Conservation (phyloP, 148 eudicot species). For the Suaeda aralocaspica region DNA sequence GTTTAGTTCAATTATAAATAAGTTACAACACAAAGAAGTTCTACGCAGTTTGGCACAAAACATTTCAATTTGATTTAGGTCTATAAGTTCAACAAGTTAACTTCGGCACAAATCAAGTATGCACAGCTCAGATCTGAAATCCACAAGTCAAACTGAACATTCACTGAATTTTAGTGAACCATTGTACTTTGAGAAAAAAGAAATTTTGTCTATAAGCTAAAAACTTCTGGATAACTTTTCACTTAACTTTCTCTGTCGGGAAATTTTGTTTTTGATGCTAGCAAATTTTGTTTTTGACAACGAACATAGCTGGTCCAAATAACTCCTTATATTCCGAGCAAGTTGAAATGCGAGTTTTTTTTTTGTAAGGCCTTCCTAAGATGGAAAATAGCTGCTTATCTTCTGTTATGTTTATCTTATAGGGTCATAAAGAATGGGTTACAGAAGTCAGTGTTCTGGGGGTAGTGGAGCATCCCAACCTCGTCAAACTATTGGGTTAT, state of each 20-base stretch:
- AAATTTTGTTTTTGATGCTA: neutral
- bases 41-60: neutral
- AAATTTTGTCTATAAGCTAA: neutral
- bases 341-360: neutral
- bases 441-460: constrained; percentile 92
- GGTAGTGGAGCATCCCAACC: constrained; percentile 84
- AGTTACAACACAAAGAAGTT: neutral
- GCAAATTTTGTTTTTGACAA: neutral
- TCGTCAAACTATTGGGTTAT: constrained; percentile 84
- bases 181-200: neutral
- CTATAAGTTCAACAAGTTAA: neutral
- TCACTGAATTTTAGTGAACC: neutral
- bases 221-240: neutral
- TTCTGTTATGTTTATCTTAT: constrained; percentile 16
- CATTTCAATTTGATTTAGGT: neutral
- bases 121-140: neutral
- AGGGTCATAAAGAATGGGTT: constrained; percentile 99
- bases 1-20: neutral
- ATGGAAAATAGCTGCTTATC: neutral
- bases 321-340: too few species aligned
- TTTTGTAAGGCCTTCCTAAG: neutral
- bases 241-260: neutral
- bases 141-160: neutral
- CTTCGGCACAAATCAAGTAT: neutral
- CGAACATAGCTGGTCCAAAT: constrained; percentile 1